Base-by-base conservation (phyloP, 129 eudicot genomes). In the Artemisia tridentata region DNA sequence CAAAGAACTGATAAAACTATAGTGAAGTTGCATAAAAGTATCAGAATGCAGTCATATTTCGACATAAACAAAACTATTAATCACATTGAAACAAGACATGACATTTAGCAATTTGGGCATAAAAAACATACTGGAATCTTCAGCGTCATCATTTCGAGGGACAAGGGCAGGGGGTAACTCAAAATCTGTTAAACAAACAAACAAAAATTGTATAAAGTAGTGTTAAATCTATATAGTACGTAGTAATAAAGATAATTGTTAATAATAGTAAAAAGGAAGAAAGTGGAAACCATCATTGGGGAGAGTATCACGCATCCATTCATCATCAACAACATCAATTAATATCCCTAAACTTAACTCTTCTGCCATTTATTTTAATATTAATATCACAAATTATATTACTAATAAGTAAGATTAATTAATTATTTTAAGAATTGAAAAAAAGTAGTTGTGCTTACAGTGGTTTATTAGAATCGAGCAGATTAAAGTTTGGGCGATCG, bases 251-350 rank as follows among this genome's bases (percentile, higher is more conserved):
- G n/a, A n/a, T n/a, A n/a, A n/a, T n/a, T n/a, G n/a, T n/a, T 34
- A 34, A 34, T 5, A 6, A 34, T 7, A 38, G 11, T 38, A 43
- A 48, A 41, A 9, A 13, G 23, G 21, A 68, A 27, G 23, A 7
- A 74, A 75, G 47, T 48, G 11, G 16, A 1, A 13, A 25, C 98
- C 98, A 41, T 92, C 98, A 65, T 79, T 80, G 0, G 96, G 98
- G 20, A 92, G 95, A 69, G 95, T 88, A 62, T 92, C 98, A 75
- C 89, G 78, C 98, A 88, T 88, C 98, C 98, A 92, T 70, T 92
- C 98, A 15, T 92, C 96, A 43, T 92, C 98, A 48, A 92, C 98
- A 11, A 92, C 80, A 43, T 92, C 98, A 12, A 92, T 88, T 34
- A 92, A 79, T 27, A 92, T 76, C 16, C 98, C 96, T 64, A 88